phyloP scores from a whole-genome alignment of 306 rosid species.

The Quercus alba region DNA sequence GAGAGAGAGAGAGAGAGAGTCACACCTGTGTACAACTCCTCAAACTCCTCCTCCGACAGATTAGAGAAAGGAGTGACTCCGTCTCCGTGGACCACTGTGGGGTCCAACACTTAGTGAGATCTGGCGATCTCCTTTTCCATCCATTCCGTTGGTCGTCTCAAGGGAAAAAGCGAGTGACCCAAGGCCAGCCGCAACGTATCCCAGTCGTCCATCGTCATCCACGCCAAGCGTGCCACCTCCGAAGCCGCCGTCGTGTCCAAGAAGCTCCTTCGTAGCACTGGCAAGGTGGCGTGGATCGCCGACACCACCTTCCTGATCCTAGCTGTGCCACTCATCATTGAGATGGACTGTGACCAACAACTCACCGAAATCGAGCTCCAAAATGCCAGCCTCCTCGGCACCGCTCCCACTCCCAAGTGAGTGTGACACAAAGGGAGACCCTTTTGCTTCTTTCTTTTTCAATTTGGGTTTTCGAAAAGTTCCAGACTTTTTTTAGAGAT shows the following conservation, averaged over 20 bases:
- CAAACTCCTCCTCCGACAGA: slow-evolving; percentile 64
- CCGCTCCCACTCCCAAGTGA: too few species aligned
- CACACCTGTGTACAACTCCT: slow-evolving; percentile 52
- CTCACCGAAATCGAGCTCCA: slow-evolving; percentile 81
- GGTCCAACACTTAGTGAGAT: slow-evolving; percentile 69
- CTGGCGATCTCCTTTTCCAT: too few species aligned
- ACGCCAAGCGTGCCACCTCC: slow-evolving; percentile 52
- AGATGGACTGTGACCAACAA: slow-evolving; percentile 98
- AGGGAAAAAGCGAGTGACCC: too few species aligned
- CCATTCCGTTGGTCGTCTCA: too few species aligned
- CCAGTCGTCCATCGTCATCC: slow-evolving; percentile 49
- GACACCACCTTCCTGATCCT: slow-evolving; percentile 79
- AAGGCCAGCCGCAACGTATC: slow-evolving; percentile 20
- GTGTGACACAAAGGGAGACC: too few species aligned
- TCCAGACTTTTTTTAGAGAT: too few species aligned
- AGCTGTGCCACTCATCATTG: slow-evolving; percentile 80
- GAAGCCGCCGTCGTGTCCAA: slow-evolving; percentile 58
- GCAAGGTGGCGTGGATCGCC: slow-evolving; percentile 90
- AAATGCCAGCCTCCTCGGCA: slow-evolving; percentile 88
- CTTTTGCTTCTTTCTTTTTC: too few species aligned
- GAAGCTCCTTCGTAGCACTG: slow-evolving; percentile 82
- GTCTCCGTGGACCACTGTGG: slow-evolving; percentile 68
- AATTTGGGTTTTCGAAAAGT: too few species aligned
- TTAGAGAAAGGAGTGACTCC: slow-evolving; percentile 68
- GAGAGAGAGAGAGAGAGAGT: neutral